Evolutionary conservation across 306 rosid species (phyloP).

Genomic region (Gillenia trifoliata): DNA sequence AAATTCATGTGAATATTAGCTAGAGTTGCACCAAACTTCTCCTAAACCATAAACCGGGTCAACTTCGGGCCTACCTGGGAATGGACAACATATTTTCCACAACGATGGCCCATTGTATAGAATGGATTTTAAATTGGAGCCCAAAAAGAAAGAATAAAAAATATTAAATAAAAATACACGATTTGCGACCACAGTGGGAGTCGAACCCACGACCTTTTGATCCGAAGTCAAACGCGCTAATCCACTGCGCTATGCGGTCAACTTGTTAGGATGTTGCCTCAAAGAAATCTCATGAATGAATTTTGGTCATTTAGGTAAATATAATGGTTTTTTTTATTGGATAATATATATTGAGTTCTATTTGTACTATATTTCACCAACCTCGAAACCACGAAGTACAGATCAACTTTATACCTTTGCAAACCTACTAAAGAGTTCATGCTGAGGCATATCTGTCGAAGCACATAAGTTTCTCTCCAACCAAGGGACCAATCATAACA

Average conservation of each 20-base stretch:
- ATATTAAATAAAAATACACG: background rate
- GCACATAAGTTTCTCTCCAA: no score
- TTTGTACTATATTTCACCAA: no score
- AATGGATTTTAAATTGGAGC: background rate
- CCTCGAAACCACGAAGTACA: no score
- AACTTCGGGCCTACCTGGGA: background rate
- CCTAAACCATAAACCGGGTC: background rate
- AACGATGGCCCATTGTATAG: background rate
- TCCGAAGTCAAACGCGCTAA: constrained; percentile 67
- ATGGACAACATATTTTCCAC: background rate
- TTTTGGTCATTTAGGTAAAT: no score
- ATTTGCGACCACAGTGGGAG: constrained; percentile 28
- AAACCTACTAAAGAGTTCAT: no score
- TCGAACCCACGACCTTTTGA: constrained; percentile 59
- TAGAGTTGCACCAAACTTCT: background rate
- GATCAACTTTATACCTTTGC: no score
- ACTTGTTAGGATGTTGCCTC: rapidly evolving
- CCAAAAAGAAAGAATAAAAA: background rate
- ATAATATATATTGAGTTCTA: background rate
- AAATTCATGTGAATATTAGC: background rate
- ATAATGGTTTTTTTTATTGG: no score
- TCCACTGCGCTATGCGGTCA: constrained; percentile 59
- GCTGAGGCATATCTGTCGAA: no score
- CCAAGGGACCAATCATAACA: no score
- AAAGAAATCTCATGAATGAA: background rate